Evolutionary conservation across 1,284 basidiomycete genomes (phyloP).

Genomic region (Exsudoporus floridanus): DNA sequence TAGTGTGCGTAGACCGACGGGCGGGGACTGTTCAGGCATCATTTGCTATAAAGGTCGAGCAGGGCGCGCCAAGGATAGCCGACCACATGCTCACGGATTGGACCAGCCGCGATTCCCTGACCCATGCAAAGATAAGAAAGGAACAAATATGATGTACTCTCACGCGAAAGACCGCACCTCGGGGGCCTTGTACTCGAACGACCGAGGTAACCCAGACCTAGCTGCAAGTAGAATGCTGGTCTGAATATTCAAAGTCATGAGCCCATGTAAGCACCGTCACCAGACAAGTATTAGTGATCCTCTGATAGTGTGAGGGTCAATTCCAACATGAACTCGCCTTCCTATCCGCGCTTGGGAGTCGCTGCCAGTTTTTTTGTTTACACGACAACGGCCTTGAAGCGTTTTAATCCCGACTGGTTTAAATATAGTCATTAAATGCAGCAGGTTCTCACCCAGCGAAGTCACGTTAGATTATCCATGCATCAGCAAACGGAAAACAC

Average conservation of each 20-base stretch:
- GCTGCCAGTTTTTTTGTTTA: neutral
- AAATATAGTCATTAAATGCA: too few species aligned
- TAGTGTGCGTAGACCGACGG: neutral
- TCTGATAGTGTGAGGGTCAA: neutral
- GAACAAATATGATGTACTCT: neutral
- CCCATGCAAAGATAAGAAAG: neutral
- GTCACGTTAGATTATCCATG: too few species aligned
- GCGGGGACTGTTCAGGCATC: neutral
- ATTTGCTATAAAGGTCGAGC: neutral
- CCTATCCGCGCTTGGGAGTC: neutral
- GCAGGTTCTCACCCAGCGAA: too few species aligned
- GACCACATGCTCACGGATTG: neutral
- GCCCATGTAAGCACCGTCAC: neutral
- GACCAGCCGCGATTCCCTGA: too few species aligned
- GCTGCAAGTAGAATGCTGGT: neutral
- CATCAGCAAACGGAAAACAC: too few species aligned
- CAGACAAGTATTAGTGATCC: neutral
- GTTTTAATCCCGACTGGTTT: neutral
- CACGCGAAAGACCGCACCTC: neutral
- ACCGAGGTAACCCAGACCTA: neutral
- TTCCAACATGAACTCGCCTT: neutral
- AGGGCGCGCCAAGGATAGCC: neutral
- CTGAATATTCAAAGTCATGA: neutral
- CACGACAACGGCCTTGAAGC: neutral
- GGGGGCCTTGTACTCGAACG: too few species aligned